Evolutionary conservation across 352 stramenopile genomes (phyloP), one percentile per base, ranked within the genome.

Genomic region (Pythium sukuiense): DNA sequence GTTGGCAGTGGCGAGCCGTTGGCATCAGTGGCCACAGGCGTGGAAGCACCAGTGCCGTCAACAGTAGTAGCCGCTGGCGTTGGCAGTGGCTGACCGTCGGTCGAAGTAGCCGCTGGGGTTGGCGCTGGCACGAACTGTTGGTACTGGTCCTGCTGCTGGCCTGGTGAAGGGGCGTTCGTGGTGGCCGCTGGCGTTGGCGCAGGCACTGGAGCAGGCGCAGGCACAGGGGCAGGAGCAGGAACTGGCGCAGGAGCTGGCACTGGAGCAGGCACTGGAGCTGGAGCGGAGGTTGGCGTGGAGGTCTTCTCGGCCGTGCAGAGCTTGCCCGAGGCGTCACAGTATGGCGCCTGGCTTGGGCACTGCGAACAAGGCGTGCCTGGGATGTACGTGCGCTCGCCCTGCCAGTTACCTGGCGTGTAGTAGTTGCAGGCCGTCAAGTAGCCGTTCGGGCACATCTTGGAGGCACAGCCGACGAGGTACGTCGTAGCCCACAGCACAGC

Each of bases 341-440:
- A 76, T 2, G 63, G 61, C 2, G 73, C 73, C 37, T 77, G 55
- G 1, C 56, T 56, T 9, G 73, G 73, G 48, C 73, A 80, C 59
- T 71, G 59, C 14, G 73, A 77, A 57, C 73, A 80, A n/a, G 61
- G 55, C 20, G 63, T 62, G 13, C 73, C 73, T 3, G 73, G 73
- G 3, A 76, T 59, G 50, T 76, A 80, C 11, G 67, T 55, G 1
- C 60, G 55, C 61, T 77, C 70, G 12, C 73, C 73, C 48, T 73
- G 62, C 70, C 67, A 77, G 61, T 80, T 80, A 9, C 73, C 73
- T 2, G 67, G 73, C 14, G 70, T 69, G 55, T 64, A 76, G 62
- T 77, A 80, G 56, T 80, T 80, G 64, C 73, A 80, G 6, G 67
- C 73, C 11, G 73, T 77, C 39, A 80, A 67, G 64, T 74, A 76